Evolutionary conservation across 2,329 filamentous ascomycete species (phyloP).

Genomic region (Stagonosporopsis rhizophila): DNA sequence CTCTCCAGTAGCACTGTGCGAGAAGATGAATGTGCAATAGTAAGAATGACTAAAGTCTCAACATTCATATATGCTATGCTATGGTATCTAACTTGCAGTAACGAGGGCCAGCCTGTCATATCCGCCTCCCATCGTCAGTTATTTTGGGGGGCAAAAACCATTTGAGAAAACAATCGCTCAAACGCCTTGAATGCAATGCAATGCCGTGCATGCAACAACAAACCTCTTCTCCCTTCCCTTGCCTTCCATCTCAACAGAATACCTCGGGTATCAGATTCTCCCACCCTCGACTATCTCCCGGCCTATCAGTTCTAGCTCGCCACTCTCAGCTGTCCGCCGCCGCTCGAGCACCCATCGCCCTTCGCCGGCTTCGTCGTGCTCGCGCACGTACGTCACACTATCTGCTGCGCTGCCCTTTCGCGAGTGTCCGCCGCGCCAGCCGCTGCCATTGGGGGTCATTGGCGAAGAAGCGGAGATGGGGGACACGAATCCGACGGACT

Average conservation of each 20-base stretch:
- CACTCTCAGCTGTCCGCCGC: conserved; percentile 69
- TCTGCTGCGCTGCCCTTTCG: conserved; percentile 62
- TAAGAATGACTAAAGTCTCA: background rate
- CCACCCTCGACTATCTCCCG: conserved; percentile 68
- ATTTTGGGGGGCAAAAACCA: background rate
- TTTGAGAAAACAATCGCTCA: background rate
- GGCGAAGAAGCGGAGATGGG: conserved; percentile 45
- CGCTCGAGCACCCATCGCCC: conserved; percentile 73
- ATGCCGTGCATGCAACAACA: background rate
- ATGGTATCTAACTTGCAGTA: conserved; percentile 4
- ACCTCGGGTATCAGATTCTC: conserved; percentile 32
- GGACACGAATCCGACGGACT: conserved; percentile 41
- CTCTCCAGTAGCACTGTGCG: too few species aligned
- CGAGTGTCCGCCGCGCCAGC: conserved; percentile 43
- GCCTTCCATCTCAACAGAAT: background rate
- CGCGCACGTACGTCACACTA: conserved; percentile 72
- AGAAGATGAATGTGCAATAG: too few species aligned
- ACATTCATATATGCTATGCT: conserved; percentile 1
- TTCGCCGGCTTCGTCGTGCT: conserved; percentile 65
- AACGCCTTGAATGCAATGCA: conserved; percentile 4
- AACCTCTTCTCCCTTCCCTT: background rate
- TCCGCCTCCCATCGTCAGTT: conserved; percentile 1
- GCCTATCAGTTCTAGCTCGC: conserved; percentile 69
- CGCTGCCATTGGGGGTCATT: conserved; percentile 38
- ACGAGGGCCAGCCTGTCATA: conserved; percentile 11